A percentile compares a stretch with the other conserved stretches of the same genome.
These are phyloP conservation scores for Nannizzia gypsea DNA, from an alignment of 2,329 filamentous ascomycete genomes.

Conservation along the genomic window DNA sequence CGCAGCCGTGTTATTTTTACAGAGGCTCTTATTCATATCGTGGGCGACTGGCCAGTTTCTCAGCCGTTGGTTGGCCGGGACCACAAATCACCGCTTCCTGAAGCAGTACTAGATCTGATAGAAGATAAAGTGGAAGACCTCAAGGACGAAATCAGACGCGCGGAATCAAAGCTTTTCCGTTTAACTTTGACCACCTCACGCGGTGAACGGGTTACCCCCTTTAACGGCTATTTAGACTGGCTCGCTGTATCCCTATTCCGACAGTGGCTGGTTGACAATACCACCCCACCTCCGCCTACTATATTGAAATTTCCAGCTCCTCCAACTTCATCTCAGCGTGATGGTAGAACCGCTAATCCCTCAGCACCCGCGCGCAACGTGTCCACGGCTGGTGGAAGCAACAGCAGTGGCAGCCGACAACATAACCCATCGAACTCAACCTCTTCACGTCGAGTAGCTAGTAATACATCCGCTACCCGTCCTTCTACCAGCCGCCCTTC, in stretches of 20 bases:
- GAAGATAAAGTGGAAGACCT: slow-evolving; percentile 92
- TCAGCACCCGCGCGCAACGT: neutral
- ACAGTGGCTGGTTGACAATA: slow-evolving; percentile 88
- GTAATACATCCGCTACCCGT: slow-evolving; percentile 10
- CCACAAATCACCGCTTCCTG: slow-evolving; percentile 48
- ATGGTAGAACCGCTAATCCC: slow-evolving; percentile 4
- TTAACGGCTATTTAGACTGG: slow-evolving; percentile 78
- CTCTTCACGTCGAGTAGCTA: slow-evolving; percentile 1
- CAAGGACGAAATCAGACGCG: slow-evolving; percentile 64
- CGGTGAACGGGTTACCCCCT: slow-evolving; percentile 71
- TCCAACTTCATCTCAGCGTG: slow-evolving; percentile 9
- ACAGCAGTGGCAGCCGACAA: slow-evolving; percentile 4
- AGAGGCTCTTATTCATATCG: slow-evolving; percentile 83
- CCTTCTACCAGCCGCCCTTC: slow-evolving; percentile 4
- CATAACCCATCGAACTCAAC: slow-evolving; percentile 9
- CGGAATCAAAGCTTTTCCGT: slow-evolving; percentile 73
- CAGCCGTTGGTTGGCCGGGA: slow-evolving; percentile 59
- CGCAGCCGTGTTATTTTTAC: slow-evolving; percentile 73
- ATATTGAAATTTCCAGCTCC: slow-evolving; percentile 25
- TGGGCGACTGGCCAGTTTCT: slow-evolving; percentile 82
- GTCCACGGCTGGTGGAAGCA: slow-evolving; percentile 14
- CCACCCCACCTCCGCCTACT: slow-evolving; percentile 54
- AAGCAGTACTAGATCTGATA: slow-evolving; percentile 71
- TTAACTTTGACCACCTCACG: slow-evolving; percentile 64
- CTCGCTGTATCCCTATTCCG: slow-evolving; percentile 75